Conservation (phyloP, 495 filamentous ascomycete genomes). For the Aspergillus bridgeri region DNA sequence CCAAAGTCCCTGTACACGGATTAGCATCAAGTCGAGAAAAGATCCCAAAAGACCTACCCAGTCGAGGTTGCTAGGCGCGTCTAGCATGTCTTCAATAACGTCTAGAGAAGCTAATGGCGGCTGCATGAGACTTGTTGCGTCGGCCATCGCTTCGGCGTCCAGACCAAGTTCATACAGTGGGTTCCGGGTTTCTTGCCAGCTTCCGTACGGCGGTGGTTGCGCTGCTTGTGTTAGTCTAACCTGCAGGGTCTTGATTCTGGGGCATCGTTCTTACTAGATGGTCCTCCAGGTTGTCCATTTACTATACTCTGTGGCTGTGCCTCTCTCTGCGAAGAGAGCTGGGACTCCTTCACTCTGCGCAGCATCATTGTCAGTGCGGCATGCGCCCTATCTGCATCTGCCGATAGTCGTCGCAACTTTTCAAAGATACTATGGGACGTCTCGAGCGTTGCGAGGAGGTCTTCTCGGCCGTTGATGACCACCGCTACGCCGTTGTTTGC, state of each 20-base stretch:
- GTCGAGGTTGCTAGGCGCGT: conserved; percentile 56
- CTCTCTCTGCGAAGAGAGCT: conserved; percentile 26
- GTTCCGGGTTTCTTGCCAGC: conserved; percentile 7
- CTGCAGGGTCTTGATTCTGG: not conserved
- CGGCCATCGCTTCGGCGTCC: conserved; percentile 1
- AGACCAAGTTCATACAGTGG: not conserved
- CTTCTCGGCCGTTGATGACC: conserved; percentile 52
- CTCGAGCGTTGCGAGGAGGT: conserved; percentile 69
- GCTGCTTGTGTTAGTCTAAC: not conserved
- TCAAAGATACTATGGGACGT: conserved; percentile 69
- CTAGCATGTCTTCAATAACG: conserved; percentile 54
- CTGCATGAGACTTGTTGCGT: not conserved
- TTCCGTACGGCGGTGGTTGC: conserved; percentile 16
- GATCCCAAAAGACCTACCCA: conserved; percentile 56
- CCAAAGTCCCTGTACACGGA: conserved; percentile 14
- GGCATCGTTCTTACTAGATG: not conserved
- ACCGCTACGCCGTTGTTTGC: conserved; percentile 9
- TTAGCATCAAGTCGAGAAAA: conserved; percentile 3
- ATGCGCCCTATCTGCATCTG: conserved; percentile 78
- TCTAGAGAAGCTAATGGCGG: conserved; percentile 36
- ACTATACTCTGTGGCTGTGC: not conserved
- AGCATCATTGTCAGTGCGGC: conserved; percentile 72
- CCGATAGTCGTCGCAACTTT: conserved; percentile 58
- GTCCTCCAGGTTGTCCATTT: not conserved
- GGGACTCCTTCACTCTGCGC: conserved; percentile 48